phyloP scores from a whole-genome alignment of 2,329 filamentous ascomycete species.

The Diaporthe citri region DNA sequence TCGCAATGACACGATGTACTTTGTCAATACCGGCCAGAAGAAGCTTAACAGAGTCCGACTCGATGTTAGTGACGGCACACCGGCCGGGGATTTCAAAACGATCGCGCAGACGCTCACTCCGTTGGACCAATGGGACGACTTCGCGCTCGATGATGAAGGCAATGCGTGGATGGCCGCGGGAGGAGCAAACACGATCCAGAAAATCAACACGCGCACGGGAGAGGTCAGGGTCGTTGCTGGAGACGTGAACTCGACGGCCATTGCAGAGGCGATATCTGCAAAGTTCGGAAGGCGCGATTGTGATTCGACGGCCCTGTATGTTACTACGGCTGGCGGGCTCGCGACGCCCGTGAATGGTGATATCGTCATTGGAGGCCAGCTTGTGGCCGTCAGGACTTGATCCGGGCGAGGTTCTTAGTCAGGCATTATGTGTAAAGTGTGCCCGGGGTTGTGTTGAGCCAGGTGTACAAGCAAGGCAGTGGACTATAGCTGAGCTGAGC shows the following conservation, averaged over 20 bases:
- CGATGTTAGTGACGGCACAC: conserved; percentile 34
- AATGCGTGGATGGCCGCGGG: conserved; percentile 42
- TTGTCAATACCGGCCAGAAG: conserved; percentile 44
- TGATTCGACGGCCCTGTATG: conserved; percentile 37
- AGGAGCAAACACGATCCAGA: conserved; percentile 41
- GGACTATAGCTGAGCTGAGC: background rate
- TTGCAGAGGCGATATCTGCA: conserved; percentile 39
- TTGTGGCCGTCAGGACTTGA: conserved; percentile 34
- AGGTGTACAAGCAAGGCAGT: background rate
- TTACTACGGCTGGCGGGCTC: conserved; percentile 37
- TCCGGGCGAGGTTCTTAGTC: conserved; percentile 14
- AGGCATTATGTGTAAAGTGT: background rate
- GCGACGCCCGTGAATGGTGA: conserved; percentile 38
- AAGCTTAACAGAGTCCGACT: conserved; percentile 43
- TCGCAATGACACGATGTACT: conserved; percentile 44
- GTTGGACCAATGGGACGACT: conserved; percentile 43
- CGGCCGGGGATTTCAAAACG: conserved; percentile 39
- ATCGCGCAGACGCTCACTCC: conserved; percentile 30
- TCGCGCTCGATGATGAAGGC: conserved; percentile 43
- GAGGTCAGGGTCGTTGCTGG: conserved; percentile 41
- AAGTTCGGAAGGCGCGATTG: conserved; percentile 37
- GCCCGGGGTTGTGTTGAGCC: background rate
- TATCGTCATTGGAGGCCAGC: conserved; percentile 36
- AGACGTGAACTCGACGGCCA: conserved; percentile 40
- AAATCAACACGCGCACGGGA: conserved; percentile 37